Evolutionary conservation across 2,329 filamentous ascomycete species (phyloP), one percentile per base, ranked within the genome.

Genomic region (Diaporthe sp.): DNA sequence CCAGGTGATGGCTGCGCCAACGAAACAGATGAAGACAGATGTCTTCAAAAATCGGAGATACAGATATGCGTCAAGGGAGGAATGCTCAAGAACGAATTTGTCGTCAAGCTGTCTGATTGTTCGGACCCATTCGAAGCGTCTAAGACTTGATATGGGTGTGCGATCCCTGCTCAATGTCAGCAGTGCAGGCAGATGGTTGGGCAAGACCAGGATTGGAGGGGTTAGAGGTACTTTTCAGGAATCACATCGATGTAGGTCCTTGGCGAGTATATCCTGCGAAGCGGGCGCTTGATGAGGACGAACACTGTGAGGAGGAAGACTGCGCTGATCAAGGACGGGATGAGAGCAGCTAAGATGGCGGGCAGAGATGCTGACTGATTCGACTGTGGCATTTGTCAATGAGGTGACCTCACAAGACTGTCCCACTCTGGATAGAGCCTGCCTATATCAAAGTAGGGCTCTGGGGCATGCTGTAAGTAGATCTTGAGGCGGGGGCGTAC

Each of bases 41-140:
- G 96, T 93, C 81, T 95, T 95, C 78, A 98, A 86, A 81, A 96
- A 98, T 49, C 96, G 95, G 39, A 98, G 88, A 83, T 97, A 95
- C 70, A 98, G 92, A 84, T 96, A 98, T 44, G 94, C 94, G 82
- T 99, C 96, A 77, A 99, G 90, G 0, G 95, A 97, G 82, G 96
- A 95, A 86, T 98, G 95, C 81, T 97, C 94, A 31, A 98, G 90
- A 37, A 77, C 74, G 42, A 76, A 76, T 25, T 74, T 77, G 65
- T 77, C 76, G 57, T 77, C 72, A 44, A 77, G 70, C 34, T 73
- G 73, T 53, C 75, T 75, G 37, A 77, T 28, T 12, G 75, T 77
- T 5, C 73, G 73, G 44, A 77, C 3, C 75, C 75, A 77, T 44
- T 77, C 75, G 49, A 77, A 73, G n/a, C 73, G 75, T 34, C 71